A percentile compares a stretch with the other conserved stretches of the same genome.
phyloP scores from a whole-genome alignment of 2,329 filamentous ascomycete species.

The Tolypocladium tundrense region DNA sequence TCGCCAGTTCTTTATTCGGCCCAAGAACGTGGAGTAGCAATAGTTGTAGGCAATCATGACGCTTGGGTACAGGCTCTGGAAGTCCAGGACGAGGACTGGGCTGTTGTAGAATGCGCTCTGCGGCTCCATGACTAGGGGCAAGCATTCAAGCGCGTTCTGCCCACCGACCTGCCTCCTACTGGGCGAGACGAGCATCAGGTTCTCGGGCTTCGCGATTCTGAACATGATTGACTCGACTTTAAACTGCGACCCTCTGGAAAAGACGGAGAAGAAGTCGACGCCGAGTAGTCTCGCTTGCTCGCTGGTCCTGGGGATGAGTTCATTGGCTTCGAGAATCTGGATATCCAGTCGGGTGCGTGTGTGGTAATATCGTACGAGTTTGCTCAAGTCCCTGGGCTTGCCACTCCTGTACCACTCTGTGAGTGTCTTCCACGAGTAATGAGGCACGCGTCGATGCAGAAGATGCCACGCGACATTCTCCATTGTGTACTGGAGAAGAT shows the following conservation, averaged over 20 bases:
- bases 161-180: conserved; percentile 84
- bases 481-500: conserved; percentile 87
- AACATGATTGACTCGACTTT: conserved; percentile 99
- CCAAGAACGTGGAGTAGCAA: conserved; percentile 94
- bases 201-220: conserved; percentile 93
- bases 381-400: conserved; percentile 58
- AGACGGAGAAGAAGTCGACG: conserved; percentile 94
- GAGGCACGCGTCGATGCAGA: conserved; percentile 76
- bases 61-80: conserved; percentile 91
- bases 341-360: conserved; percentile 70
- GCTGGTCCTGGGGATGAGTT: conserved; percentile 78
- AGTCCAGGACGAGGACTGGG: conserved; percentile 84
- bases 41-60: conserved; percentile 99
- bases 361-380: conserved; percentile 68
- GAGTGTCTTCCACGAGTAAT: conserved; percentile 70
- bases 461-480: conserved; percentile 93
- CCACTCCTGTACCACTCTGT: conserved; percentile 72
- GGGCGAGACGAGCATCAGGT: conserved; percentile 81
- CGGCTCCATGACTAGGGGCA: conserved; percentile 95
- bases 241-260: conserved; percentile 90
- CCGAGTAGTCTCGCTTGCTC: conserved; percentile 90
- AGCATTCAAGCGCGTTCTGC: conserved; percentile 88
- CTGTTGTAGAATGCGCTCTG: conserved; percentile 90
- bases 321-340: conserved; percentile 85
- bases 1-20: conserved; percentile 78